These are phyloP conservation scores for Vitis hybrid DNA, from an alignment of 177 flowering plant species.

Conservation along the genomic window DNA sequence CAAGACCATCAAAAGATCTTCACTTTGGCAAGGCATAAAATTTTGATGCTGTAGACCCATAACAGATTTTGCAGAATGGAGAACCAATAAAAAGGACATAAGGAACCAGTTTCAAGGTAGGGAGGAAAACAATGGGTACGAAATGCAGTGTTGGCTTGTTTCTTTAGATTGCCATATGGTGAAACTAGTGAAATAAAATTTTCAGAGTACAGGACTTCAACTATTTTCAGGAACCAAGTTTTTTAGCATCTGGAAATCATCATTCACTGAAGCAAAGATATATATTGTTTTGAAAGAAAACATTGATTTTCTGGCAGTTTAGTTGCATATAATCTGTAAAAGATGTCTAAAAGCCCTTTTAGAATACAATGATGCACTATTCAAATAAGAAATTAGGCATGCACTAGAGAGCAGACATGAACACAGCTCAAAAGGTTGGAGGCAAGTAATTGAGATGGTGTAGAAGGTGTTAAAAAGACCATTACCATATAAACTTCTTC, in stretches of 20 bases:
- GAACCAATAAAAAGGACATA: not conserved
- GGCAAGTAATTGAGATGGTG: not conserved
- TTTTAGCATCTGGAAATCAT: no score
- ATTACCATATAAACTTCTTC: slow-evolving; percentile 52
- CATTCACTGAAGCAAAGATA: no score
- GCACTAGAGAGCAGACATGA: not conserved
- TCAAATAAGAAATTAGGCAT: not conserved
- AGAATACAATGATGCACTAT: not conserved
- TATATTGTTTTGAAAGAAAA: no score
- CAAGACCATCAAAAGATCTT: not conserved
- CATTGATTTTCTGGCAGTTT: no score
- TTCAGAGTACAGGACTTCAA: no score
- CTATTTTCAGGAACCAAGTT: no score
- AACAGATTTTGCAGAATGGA: not conserved
- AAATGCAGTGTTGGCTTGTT: not conserved
- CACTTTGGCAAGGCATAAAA: not conserved
- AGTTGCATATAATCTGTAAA: no score
- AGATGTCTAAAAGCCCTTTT: no score
- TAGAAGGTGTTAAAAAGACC: not conserved
- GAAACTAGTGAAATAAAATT: no score
- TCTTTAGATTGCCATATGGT: no score
- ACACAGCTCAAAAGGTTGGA: not conserved
- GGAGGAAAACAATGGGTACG: not conserved
- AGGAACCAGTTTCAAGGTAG: not conserved
- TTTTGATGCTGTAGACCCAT: not conserved